phyloP scores from a whole-genome alignment of 169 alveolate genomes.

The Eimeria maxima region DNA sequence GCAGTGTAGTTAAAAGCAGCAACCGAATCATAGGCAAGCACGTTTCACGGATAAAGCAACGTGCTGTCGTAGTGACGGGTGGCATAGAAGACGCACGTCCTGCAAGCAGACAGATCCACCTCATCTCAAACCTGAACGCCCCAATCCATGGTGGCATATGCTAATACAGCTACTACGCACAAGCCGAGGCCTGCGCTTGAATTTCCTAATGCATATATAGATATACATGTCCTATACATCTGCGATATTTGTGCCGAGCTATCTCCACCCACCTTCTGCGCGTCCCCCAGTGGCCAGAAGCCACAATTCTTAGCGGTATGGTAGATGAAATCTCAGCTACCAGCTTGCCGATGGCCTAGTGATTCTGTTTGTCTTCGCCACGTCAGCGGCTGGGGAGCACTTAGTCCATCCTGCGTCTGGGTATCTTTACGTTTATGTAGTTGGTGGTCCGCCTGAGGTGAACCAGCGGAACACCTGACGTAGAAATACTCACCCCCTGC shows the following conservation, averaged over 20 bases:
- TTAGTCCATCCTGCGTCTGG: not conserved
- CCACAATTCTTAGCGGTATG: not conserved
- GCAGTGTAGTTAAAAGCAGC: not conserved
- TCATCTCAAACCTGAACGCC: not conserved
- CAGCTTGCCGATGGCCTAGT: not conserved
- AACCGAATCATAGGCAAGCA: not conserved
- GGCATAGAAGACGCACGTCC: not conserved
- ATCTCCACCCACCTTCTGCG: constrained; percentile 1
- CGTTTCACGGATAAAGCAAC: not conserved
- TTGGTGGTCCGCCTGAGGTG: not conserved
- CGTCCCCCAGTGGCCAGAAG: not conserved
- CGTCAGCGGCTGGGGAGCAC: not conserved
- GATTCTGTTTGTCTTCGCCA: not conserved
- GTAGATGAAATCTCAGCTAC: not conserved
- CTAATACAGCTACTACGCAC: not conserved
- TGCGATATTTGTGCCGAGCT: not conserved
- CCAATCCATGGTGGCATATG: not conserved
- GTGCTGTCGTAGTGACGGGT: not conserved
- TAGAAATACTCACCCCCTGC: not conserved
- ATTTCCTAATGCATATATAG: not conserved
- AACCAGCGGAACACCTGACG: not conserved
- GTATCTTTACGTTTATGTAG: not conserved
- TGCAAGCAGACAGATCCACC: not conserved
- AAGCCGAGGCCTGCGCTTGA: not conserved
- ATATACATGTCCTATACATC: not conserved